Evolutionary conservation across 78 protist genomes (phyloP), one percentile per base, ranked within the genome.

Genomic region (Isochrysis galbana): DNA sequence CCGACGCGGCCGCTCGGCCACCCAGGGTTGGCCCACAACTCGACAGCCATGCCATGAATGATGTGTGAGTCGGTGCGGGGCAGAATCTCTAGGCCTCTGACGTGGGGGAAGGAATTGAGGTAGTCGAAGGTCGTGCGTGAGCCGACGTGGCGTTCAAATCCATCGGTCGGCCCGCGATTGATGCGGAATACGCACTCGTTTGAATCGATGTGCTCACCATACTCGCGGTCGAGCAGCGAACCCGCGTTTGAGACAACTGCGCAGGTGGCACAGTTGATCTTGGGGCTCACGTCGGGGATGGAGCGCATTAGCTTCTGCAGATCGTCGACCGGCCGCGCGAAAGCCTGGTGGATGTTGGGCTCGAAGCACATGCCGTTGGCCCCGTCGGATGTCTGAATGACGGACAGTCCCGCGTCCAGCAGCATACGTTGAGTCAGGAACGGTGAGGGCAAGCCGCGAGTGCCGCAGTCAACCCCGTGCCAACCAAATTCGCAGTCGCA

Each of bases 81-180:
- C 34, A 80, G 55, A 26, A 80, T 44, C 26, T 23, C 14, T 36
- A 23, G 25, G 55, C 17, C 23, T 11, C 55, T 32, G 41, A 44
- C 3, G 88, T 80, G 88, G 55, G 88, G 88, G 38, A 44, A 44
- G 22, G 88, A 80, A 41, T 80, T 80, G 34, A 80, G 36, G 5
- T 2, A 44, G 38, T 80, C 88, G 88, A 14, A 29, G 25, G 88
- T 80, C 36, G 88, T 80, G 17, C 38, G n/a, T 22, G 14, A 4
- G 55, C 88, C 88, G 23, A 80, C 88, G 88, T 80, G 55, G 41
- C 39, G 10, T 54, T 80, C 88, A 38, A 44, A 80, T 34, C 88
- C 88, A 21, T 0, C 14, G 39, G 88, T 80, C 2, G 88, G 88
- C 88, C 32, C 88, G 34, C 88, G 88, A 22, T 80, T 80, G 14